phyloP scores from a whole-genome alignment of 352 stramenopile species.

The Pythium plurisporium region DNA sequence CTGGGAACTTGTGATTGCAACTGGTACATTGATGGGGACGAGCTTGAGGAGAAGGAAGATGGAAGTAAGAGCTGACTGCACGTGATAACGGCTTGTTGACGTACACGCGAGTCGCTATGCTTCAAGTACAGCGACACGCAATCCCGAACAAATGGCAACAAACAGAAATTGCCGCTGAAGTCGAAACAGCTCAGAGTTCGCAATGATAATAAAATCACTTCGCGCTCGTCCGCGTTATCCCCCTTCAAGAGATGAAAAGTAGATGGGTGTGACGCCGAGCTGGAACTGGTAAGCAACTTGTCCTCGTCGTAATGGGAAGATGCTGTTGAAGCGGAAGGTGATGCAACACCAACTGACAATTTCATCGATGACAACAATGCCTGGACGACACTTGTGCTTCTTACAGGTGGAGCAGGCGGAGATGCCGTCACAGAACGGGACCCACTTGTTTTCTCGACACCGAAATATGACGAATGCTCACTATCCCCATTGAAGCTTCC shows the following conservation, averaged over 20 bases:
- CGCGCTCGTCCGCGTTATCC: constrained; percentile 71
- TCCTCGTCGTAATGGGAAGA: constrained; percentile 27
- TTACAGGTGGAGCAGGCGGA: constrained; percentile 24
- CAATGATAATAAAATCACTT: constrained; percentile 88
- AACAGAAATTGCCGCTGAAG: constrained; percentile 89
- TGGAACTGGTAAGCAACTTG: constrained; percentile 4
- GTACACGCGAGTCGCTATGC: constrained; percentile 86
- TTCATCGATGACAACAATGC: constrained; percentile 75
- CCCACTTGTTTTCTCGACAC: constrained; percentile 18
- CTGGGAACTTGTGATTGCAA: constrained; percentile 16
- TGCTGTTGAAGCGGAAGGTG: constrained; percentile 12
- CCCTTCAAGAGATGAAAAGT: constrained; percentile 50
- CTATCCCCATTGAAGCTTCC: constrained; percentile 2
- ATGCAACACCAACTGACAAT: constrained; percentile 28
- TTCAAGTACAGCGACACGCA: constrained; percentile 91
- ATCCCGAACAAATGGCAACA: constrained; percentile 95
- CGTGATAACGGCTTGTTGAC: constrained; percentile 87
- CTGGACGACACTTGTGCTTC: constrained; percentile 52
- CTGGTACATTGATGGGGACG: constrained; percentile 12
- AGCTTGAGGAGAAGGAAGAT: constrained; percentile 12
- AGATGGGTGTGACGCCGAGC: background rate
- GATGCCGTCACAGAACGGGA: constrained; percentile 4
- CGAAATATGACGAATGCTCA: constrained; percentile 15
- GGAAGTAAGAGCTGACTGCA: constrained; percentile 75
- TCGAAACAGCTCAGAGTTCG: constrained; percentile 93